These are phyloP conservation scores for Panaeolus papilionaceus DNA, from an alignment of 768 basidiomycete species.

Conservation along the genomic window DNA sequence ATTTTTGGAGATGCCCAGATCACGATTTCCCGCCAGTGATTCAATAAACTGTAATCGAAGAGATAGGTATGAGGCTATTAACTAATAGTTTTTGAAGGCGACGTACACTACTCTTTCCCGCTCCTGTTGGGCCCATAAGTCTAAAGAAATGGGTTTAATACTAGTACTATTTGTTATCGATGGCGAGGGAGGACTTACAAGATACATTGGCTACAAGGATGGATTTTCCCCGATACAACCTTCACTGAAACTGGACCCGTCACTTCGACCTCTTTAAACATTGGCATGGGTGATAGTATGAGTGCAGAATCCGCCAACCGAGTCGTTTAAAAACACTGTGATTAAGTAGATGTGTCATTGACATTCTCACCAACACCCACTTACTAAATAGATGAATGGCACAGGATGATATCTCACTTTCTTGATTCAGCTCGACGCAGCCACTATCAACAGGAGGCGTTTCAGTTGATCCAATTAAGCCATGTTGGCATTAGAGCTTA, in stretches of 20 bases:
- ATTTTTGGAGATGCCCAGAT: neutral
- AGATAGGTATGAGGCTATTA: neutral
- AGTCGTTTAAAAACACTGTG: neutral
- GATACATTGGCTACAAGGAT: constrained; percentile 9
- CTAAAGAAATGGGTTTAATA: neutral
- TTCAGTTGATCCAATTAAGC: neutral
- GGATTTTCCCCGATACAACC: neutral
- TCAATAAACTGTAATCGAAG: neutral
- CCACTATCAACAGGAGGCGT: neutral
- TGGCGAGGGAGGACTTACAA: neutral
- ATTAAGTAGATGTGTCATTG: neutral
- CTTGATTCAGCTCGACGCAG: neutral
- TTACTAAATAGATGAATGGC: neutral
- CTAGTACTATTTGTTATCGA: neutral
- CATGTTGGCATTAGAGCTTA: neutral
- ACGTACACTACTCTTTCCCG: neutral
- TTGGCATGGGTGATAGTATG: neutral
- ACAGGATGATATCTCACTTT: neutral
- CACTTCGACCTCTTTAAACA: constrained; percentile 7
- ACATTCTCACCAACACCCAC: neutral
- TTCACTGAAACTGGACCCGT: constrained; percentile 4
- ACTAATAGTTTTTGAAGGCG: neutral
- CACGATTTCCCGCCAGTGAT: constrained; percentile 2
- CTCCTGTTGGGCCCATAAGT: neutral
- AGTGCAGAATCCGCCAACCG: neutral